Percentiles rank a stretch among this genome's conserved stretches.
These are phyloP conservation scores for Glycine soja DNA, from an alignment of 306 rosid species.

Conservation along the genomic window DNA sequence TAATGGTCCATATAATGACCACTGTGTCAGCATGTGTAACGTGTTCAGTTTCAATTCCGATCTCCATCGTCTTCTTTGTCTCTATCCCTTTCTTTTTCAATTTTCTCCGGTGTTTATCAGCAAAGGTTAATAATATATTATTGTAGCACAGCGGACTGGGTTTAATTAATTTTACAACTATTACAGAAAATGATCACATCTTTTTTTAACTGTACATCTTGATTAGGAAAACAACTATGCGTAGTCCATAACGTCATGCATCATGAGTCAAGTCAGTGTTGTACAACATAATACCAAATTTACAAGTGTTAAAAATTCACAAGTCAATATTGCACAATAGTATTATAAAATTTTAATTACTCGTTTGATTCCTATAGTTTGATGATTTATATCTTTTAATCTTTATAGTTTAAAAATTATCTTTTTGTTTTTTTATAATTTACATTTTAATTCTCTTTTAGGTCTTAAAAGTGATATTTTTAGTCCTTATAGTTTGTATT, in stretches of 20 bases:
- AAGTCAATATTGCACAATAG: constrained; percentile 4
- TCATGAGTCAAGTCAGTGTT: neutral
- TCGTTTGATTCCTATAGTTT: no score
- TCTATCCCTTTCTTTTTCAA: neutral
- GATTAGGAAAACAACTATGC: neutral
- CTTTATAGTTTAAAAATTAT: no score
- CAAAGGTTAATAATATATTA: neutral
- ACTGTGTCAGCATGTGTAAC: neutral
- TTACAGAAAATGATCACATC: neutral
- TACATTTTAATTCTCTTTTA: no score
- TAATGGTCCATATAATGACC: constrained; percentile 22
- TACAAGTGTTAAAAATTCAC: neutral
- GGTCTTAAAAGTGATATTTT: no score
- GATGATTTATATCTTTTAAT: no score
- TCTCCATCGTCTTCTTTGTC: neutral
- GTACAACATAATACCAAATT: neutral
- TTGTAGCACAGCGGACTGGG: neutral
- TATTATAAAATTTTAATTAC: neutral
- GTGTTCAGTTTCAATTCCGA: neutral
- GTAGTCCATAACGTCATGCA: neutral
- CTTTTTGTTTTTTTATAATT: no score
- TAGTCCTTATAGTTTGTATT: no score
- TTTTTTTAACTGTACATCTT: neutral
- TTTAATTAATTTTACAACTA: neutral
- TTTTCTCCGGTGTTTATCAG: neutral